Conservation (phyloP, 2,329 filamentous ascomycete species). For the Albophoma yamanashiensis region DNA sequence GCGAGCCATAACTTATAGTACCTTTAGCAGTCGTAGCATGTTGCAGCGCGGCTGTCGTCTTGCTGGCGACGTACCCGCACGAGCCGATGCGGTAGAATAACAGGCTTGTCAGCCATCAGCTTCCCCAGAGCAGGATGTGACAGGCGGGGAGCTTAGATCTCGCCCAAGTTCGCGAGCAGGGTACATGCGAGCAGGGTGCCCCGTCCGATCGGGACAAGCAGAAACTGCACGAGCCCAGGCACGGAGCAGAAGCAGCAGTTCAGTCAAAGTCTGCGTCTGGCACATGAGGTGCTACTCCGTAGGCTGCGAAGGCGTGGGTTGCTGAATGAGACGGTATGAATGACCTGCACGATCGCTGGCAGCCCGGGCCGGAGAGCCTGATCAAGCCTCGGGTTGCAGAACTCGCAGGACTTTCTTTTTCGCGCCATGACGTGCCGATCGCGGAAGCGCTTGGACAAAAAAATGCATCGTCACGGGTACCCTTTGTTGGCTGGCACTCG, state of each 20-base stretch:
- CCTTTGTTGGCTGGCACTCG: background rate
- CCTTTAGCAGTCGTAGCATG: background rate
- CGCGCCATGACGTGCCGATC: conserved; percentile 1
- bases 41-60: background rate
- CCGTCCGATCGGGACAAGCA: background rate
- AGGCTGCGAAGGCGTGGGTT: background rate
- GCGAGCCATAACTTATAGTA: background rate
- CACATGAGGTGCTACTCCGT: too few species aligned
- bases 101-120: background rate
- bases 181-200: background rate
- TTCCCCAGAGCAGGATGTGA: background rate
- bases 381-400: background rate
- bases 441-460: background rate
- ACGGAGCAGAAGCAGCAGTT: background rate
- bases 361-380: background rate
- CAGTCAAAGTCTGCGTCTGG: background rate
- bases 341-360: background rate
- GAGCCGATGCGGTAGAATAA: background rate
- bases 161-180: background rate
- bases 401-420: background rate
- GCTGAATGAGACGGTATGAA: background rate
- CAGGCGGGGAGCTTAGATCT: background rate
- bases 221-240: background rate
- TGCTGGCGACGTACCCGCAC: background rate
- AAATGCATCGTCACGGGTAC: background rate